A percentile compares a stretch with the other conserved stretches of the same genome.
Conservation (phyloP, 2,329 filamentous ascomycete genomes). For the Aureobasidium uvarum region DNA sequence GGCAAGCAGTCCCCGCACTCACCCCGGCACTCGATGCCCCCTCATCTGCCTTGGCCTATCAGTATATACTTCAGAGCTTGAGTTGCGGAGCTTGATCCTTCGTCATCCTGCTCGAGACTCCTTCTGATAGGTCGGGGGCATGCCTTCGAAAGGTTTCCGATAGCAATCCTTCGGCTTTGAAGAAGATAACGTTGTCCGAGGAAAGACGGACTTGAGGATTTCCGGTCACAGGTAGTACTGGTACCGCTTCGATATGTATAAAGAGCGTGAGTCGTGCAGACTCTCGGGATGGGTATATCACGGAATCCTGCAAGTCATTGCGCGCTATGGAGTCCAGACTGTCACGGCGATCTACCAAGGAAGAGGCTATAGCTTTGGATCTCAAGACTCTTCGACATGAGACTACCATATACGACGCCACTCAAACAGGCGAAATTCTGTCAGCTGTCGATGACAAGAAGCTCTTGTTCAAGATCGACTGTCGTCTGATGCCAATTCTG, state of each 20-base stretch:
- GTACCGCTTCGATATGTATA: neutral
- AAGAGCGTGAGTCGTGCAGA: neutral
- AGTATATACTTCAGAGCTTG: neutral
- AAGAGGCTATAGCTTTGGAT: neutral
- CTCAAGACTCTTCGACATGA: neutral
- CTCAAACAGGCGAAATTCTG: neutral
- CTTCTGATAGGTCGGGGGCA: neutral
- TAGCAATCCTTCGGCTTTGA: neutral
- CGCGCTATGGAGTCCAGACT: neutral
- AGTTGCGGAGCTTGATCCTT: neutral
- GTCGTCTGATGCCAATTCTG: constrained; percentile 4
- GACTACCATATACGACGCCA: neutral
- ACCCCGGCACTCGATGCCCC: too few species aligned
- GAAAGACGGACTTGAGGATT: neutral
- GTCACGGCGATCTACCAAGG: neutral
- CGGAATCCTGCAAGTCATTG: too few species aligned
- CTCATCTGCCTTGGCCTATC: neutral
- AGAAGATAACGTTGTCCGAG: neutral
- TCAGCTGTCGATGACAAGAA: constrained; percentile 1
- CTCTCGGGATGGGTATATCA: neutral
- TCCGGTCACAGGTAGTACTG: neutral
- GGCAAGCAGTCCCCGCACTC: neutral
- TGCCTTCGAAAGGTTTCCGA: neutral
- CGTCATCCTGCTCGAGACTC: neutral
- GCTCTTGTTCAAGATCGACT: neutral